phyloP scores from a whole-genome alignment of 257 asterid species.

The Vinca minor region DNA sequence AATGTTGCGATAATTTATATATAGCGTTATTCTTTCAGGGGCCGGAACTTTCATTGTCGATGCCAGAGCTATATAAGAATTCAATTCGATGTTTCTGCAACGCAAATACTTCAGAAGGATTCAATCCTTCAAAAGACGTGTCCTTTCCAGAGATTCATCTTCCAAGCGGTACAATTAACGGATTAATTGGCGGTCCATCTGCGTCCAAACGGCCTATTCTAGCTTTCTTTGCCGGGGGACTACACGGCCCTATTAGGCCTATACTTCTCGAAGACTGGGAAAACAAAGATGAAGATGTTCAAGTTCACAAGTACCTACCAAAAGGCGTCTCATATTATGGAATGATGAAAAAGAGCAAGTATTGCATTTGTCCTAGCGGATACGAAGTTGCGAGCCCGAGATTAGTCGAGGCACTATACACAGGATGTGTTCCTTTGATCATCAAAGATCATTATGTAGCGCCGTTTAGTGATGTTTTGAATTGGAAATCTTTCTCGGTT shows the following conservation, averaged over 20 bases:
- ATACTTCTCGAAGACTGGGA: slow-evolving; percentile 72
- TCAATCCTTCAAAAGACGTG: slow-evolving; percentile 25
- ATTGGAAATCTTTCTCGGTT: slow-evolving; percentile 65
- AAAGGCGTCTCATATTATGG: slow-evolving; percentile 51
- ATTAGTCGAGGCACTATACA: slow-evolving; percentile 71
- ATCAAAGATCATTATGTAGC: slow-evolving; percentile 58
- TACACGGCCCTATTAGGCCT: slow-evolving; percentile 83
- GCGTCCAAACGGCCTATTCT: slow-evolving; percentile 24
- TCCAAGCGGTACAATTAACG: slow-evolving; percentile 18
- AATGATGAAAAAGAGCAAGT: slow-evolving; percentile 60
- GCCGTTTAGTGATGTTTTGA: slow-evolving; percentile 69
- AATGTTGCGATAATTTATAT: no score
- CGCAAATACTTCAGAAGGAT: slow-evolving; percentile 30
- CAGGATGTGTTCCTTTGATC: slow-evolving; percentile 73
- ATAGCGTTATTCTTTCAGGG: no score
- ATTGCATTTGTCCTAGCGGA: slow-evolving; percentile 83
- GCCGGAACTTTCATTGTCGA: slow-evolving; percentile 28
- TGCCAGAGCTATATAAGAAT: slow-evolving; percentile 21
- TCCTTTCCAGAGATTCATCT: slow-evolving; percentile 31
- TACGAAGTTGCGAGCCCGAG: slow-evolving; percentile 91
- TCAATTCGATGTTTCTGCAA: slow-evolving; percentile 30
- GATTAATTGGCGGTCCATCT: slow-evolving; percentile 30
- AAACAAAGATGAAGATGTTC: slow-evolving; percentile 54
- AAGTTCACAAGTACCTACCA: slow-evolving; percentile 50
- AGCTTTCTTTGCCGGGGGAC: slow-evolving; percentile 48